Evolutionary conservation across 2,329 filamentous ascomycete genomes (phyloP), one percentile per base, ranked within the genome.

Genomic region (Dactylellina drechsleri): DNA sequence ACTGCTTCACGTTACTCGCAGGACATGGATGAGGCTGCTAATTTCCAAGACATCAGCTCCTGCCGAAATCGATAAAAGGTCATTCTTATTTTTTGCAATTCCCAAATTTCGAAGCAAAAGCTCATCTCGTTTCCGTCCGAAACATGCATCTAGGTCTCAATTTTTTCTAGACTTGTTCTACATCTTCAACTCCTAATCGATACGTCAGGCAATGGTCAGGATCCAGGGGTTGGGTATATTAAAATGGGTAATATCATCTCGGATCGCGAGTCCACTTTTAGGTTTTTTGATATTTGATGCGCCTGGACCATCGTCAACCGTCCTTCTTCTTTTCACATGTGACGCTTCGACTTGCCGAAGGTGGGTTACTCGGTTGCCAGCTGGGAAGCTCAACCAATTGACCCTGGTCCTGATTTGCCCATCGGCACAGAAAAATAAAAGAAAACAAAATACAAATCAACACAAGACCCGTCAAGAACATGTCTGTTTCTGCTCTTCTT

Each of bases 281-380:
- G 53, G 43, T 49, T 65, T 73, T 40, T 36, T 36, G 31, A 36
- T 36, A 36, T 59, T 40, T 65, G 53, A 60, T 23, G 41, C 65
- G 57, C 65, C 57, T 28, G 23, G 53, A 23, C 54, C 40, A 70
- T 45, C 66, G 41, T 41, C 28, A 10, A 28, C 31, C 18, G 12
- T 58, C 28, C 59, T 52, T 56, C 68, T 20, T 64, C 59, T 45
- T 15, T 53, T 75, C 71, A 53, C 71, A 75, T 75, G 71, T 75
- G 71, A 75, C 68, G 45, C 71, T 68, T 64, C 16, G 52, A 75
- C 64, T 75, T 75, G 71, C 71, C 71, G 71, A 75, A 74, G 40
- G 31, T 57, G 66, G 18, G 54, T 71, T 52, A 56, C 56, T 66
- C 62, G 61, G 68, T 56, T 36, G 57, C 31, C 56, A 50, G 71